Conservation (phyloP, 768 basidiomycete species). For the Rhodotorula graminis region DNA sequence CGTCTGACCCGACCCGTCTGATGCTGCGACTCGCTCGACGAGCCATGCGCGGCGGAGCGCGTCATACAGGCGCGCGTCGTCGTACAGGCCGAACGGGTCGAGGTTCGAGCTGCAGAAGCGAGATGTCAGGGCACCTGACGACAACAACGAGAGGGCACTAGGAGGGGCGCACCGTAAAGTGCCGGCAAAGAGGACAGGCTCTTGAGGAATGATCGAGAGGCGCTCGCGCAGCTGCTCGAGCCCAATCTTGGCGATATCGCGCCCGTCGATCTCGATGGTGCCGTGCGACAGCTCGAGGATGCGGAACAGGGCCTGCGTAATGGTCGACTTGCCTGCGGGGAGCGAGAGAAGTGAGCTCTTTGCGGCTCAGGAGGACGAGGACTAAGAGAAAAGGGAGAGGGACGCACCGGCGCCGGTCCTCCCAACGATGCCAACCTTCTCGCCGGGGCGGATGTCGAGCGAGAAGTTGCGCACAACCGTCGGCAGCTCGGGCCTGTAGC, state of each 20-base stretch:
- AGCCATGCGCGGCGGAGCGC: slow-evolving; percentile 76
- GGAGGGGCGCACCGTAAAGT: slow-evolving; percentile 55
- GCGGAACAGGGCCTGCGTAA: slow-evolving; percentile 67
- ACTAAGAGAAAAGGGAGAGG: no score
- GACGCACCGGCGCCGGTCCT: slow-evolving; percentile 52
- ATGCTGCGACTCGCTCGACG: slow-evolving; percentile 51
- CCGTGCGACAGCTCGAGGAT: slow-evolving; percentile 72
- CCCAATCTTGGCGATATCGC: slow-evolving; percentile 76
- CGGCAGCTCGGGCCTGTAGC: slow-evolving; percentile 77
- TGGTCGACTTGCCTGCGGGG: slow-evolving; percentile 63
- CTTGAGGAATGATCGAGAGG: slow-evolving; percentile 40
- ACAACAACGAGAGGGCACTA: background rate
- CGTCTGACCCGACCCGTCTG: background rate
- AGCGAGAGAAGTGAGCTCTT: background rate
- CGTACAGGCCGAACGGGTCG: slow-evolving; percentile 73
- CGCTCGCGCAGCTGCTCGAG: slow-evolving; percentile 48
- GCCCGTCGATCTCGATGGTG: slow-evolving; percentile 67
- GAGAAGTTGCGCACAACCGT: slow-evolving; percentile 72
- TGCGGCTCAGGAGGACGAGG: no score
- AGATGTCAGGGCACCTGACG: background rate
- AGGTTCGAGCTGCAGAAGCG: slow-evolving; percentile 57
- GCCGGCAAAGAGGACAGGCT: slow-evolving; percentile 59
- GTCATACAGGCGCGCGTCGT: slow-evolving; percentile 76
- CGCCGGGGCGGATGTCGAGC: slow-evolving; percentile 64
- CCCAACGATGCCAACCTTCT: slow-evolving; percentile 88